phyloP scores from a whole-genome alignment of 371 early-diverging fungal genomes.

The Actinomortierella wolfii region DNA sequence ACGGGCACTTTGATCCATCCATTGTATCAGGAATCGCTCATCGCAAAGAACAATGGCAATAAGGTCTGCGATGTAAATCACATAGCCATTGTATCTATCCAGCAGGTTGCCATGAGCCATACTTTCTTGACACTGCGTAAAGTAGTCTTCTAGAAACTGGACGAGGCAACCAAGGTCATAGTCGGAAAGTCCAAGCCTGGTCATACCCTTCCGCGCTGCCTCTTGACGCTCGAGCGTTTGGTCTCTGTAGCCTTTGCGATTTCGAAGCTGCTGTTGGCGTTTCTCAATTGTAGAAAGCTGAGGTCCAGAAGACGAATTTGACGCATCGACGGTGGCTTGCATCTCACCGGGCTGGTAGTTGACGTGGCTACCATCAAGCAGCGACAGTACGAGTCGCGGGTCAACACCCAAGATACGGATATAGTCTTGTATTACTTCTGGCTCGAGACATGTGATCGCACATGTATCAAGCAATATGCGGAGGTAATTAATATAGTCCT shows the following conservation, averaged over 20 bases:
- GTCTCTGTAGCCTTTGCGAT: no score
- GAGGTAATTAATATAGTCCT: constrained; percentile 39
- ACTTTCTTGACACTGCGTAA: constrained; percentile 17
- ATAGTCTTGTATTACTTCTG: constrained; percentile 37
- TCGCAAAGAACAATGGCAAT: constrained; percentile 33
- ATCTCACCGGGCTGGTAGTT: no score
- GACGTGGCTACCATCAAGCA: constrained; percentile 27
- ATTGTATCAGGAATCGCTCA: constrained; percentile 27
- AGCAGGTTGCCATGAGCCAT: constrained; percentile 26
- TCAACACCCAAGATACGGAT: constrained; percentile 44
- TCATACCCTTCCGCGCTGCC: neutral
- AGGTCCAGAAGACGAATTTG: no score
- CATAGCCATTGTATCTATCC: constrained; percentile 37
- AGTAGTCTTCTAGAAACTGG: constrained; percentile 30
- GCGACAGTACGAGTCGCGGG: constrained; percentile 22
- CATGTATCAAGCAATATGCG: constrained; percentile 39
- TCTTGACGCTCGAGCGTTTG: no score
- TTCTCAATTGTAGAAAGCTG: no score
- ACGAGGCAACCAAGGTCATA: constrained; percentile 29
- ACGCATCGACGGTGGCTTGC: no score
- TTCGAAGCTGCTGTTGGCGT: no score
- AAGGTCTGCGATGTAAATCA: constrained; percentile 32
- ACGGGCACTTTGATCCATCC: constrained; percentile 10
- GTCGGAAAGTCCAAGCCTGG: constrained; percentile 22
- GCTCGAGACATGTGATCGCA: constrained; percentile 37